Conservation (phyloP, 371 early-diverging fungal genomes). For the Mortierella sp. region DNA sequence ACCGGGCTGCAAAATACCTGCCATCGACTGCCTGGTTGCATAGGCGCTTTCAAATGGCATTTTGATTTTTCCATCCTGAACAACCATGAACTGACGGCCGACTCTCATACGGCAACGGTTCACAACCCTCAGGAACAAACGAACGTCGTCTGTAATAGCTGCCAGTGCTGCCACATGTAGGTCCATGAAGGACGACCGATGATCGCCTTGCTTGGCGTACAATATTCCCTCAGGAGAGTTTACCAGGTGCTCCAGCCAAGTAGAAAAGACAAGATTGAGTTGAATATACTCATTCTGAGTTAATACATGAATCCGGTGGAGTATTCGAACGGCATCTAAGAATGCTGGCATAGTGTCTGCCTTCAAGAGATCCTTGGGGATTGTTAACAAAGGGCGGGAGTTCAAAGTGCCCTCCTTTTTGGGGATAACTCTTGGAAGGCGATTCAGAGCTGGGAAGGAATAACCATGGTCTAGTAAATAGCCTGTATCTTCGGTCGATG, state of each 20-base stretch:
- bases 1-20: conserved; percentile 52
- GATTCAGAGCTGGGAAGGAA: conserved; percentile 71
- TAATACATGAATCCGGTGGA: conserved; percentile 65
- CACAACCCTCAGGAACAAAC: conserved; percentile 70
- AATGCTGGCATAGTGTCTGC: conserved; percentile 61
- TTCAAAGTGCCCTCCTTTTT: conserved; percentile 60
- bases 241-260: conserved; percentile 69
- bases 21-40: conserved; percentile 52
- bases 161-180: conserved; percentile 73
- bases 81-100: conserved; percentile 53
- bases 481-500: conserved; percentile 69
- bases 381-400: conserved; percentile 40
- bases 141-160: conserved; percentile 73
- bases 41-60: conserved; percentile 55
- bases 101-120: conserved; percentile 76
- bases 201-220: conserved; percentile 72
- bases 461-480: conserved; percentile 74
- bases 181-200: conserved; percentile 74
- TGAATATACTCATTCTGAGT: conserved; percentile 77
- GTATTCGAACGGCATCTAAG: conserved; percentile 68
- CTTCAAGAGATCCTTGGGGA: conserved; percentile 49
- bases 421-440: conserved; percentile 66
- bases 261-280: conserved; percentile 65
- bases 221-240: conserved; percentile 72
- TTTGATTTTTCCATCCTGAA: conserved; percentile 56